A percentile compares a stretch with the other conserved stretches of the same genome.
These are phyloP conservation scores for Boletus subparvulus DNA, from an alignment of 768 basidiomycete species.

Conservation along the genomic window DNA sequence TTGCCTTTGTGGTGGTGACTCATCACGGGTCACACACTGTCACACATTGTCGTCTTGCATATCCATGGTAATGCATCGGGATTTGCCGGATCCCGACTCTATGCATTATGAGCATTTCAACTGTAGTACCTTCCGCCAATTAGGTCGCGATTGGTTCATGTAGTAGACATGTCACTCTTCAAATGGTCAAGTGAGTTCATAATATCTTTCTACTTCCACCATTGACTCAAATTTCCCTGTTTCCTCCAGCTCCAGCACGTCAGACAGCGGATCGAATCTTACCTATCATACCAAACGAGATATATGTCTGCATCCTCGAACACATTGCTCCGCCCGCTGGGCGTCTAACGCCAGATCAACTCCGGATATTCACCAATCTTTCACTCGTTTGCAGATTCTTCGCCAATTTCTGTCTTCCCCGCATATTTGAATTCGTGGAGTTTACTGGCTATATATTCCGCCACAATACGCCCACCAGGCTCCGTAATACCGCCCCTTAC, in stretches of 20 bases:
- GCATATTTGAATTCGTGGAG: constrained; percentile 38
- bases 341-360: constrained; percentile 10
- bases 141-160: too few species aligned
- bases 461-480: neutral
- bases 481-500: neutral
- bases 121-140: too few species aligned
- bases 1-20: too few species aligned
- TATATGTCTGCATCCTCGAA: constrained; percentile 45
- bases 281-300: constrained; percentile 41
- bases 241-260: constrained; percentile 29
- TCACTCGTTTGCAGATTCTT: constrained; percentile 46
- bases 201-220: neutral
- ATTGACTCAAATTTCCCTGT: neutral
- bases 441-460: constrained; percentile 19
- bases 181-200: constrained; percentile 6
- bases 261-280: constrained; percentile 9
- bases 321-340: constrained; percentile 25
- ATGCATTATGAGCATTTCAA: too few species aligned
- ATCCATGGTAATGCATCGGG: too few species aligned
- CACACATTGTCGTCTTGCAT: too few species aligned
- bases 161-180: constrained; percentile 3
- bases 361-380: constrained; percentile 23
- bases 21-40: too few species aligned
- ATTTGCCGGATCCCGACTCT: too few species aligned
- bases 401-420: constrained; percentile 37